A percentile compares a stretch with the other conserved stretches of the same genome.
Conservation (phyloP, 129 eudicot genomes). For the Rutidosis leptorrhynchoides region DNA sequence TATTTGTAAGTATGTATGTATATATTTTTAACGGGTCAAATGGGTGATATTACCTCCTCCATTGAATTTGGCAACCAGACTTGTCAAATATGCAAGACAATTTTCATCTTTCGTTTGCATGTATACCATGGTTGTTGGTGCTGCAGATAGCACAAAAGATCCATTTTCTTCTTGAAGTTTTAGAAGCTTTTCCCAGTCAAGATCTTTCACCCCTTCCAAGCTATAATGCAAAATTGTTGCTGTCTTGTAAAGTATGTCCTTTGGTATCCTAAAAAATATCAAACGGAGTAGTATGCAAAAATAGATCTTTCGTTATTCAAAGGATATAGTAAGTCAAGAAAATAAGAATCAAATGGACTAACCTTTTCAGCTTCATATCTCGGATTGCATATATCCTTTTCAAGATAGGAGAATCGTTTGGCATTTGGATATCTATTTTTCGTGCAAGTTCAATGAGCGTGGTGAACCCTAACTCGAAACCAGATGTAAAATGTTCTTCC, state of each 20-base stretch:
- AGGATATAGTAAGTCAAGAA: neutral
- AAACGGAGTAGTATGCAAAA: too few species aligned
- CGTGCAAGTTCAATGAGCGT: neutral
- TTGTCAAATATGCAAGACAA: slow-evolving; percentile 19
- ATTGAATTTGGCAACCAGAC: slow-evolving; percentile 6
- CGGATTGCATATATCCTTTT: neutral
- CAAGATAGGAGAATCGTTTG: neutral
- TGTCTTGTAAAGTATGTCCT: slow-evolving; percentile 9
- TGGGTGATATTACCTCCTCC: slow-evolving; percentile 18
- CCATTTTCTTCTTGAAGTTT: slow-evolving; percentile 14
- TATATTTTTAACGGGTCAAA: neutral
- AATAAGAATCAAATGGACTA: neutral
- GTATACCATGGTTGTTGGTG: slow-evolving; percentile 16
- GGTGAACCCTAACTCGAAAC: neutral
- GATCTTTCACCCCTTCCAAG: slow-evolving; percentile 25
- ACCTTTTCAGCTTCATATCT: neutral
- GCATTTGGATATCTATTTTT: neutral
- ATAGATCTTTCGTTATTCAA: neutral
- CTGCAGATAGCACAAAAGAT: neutral
- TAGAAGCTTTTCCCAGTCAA: slow-evolving; percentile 22
- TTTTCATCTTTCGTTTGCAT: slow-evolving; percentile 24
- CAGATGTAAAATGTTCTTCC: slow-evolving; percentile 1
- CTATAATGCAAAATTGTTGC: slow-evolving; percentile 16
- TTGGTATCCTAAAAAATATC: slow-evolving; percentile 13
- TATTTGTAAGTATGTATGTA: neutral